phyloP scores from a whole-genome alignment of 2,329 filamentous ascomycete species.

The Fusarium mangiferae region DNA sequence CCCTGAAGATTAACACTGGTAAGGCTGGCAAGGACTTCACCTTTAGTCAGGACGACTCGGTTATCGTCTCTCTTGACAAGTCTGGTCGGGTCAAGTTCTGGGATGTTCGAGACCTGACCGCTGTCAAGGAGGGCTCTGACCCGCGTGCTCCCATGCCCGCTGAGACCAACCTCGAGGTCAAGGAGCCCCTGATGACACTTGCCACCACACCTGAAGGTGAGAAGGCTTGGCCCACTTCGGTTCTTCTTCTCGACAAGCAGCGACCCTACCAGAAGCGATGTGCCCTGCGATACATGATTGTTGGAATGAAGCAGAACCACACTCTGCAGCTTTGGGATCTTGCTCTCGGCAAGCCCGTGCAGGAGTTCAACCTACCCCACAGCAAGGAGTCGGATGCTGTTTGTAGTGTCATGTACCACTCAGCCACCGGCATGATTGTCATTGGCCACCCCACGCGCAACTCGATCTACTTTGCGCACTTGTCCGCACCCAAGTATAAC shows the following conservation, averaged over 20 bases:
- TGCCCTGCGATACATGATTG: slow-evolving; percentile 92
- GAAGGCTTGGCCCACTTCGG: slow-evolving; percentile 96
- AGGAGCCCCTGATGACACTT: slow-evolving; percentile 86
- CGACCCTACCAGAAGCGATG: slow-evolving; percentile 90
- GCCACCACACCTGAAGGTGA: slow-evolving; percentile 87
- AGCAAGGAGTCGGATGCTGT: slow-evolving; percentile 97
- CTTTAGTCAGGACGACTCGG: slow-evolving; percentile 95
- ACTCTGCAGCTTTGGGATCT: slow-evolving; percentile 98
- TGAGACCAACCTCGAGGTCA: slow-evolving; percentile 76
- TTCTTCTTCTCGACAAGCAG: slow-evolving; percentile 95
- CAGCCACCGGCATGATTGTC: slow-evolving; percentile 89
- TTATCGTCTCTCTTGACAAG: slow-evolving; percentile 96
- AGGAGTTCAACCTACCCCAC: slow-evolving; percentile 96
- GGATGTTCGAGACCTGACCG: slow-evolving; percentile 86
- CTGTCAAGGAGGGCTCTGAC: slow-evolving; percentile 62
- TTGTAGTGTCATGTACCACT: slow-evolving; percentile 95
- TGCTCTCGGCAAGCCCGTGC: slow-evolving; percentile 91
- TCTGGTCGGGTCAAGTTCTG: slow-evolving; percentile 97
- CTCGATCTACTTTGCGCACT: slow-evolving; percentile 95
- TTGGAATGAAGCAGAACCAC: slow-evolving; percentile 99
- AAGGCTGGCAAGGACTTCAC: slow-evolving; percentile 99
- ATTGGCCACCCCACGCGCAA: slow-evolving; percentile 97
- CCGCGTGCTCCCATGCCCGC: slow-evolving; percentile 63
- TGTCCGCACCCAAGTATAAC: slow-evolving; percentile 94
- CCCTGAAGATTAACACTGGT: slow-evolving; percentile 92